Percentiles rank a stretch among this genome's conserved stretches.
Evolutionary conservation across 2,329 filamentous ascomycete genomes (phyloP).

Genomic region (Chrysoporthe cubensis): DNA sequence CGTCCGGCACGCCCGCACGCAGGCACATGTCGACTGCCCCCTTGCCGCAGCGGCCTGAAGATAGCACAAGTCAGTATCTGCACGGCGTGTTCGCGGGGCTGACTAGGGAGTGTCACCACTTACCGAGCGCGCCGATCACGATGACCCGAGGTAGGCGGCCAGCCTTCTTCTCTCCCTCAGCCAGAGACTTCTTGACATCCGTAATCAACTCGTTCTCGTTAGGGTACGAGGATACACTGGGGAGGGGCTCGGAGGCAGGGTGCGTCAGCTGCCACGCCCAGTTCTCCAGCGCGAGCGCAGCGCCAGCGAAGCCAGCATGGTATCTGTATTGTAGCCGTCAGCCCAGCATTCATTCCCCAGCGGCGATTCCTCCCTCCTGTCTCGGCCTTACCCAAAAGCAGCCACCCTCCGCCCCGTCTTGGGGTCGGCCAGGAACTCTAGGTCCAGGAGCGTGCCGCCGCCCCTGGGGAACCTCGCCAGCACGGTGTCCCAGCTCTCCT

Average conservation of each 20-base stretch:
- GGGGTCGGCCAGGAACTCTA: slow-evolving; percentile 79
- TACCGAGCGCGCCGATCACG: slow-evolving; percentile 69
- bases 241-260: slow-evolving; percentile 61
- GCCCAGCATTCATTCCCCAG: background rate
- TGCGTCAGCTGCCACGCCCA: slow-evolving; percentile 84
- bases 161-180: slow-evolving; percentile 64
- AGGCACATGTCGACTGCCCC: slow-evolving; percentile 82
- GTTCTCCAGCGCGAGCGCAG: slow-evolving; percentile 74
- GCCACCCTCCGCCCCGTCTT: slow-evolving; percentile 71
- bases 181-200: slow-evolving; percentile 74
- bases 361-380: no score
- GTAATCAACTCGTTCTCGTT: slow-evolving; percentile 75
- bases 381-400: slow-evolving; percentile 62
- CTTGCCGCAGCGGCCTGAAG: slow-evolving; percentile 76
- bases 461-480: slow-evolving; percentile 80
- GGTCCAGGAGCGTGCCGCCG: slow-evolving; percentile 77
- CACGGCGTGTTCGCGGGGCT: background rate
- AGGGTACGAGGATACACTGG: slow-evolving; percentile 68
- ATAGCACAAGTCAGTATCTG: background rate
- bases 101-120: background rate
- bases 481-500: slow-evolving; percentile 77
- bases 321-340: slow-evolving; percentile 17
- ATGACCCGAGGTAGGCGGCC: slow-evolving; percentile 74
- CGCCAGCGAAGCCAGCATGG: slow-evolving; percentile 45
- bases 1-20: slow-evolving; percentile 71